A percentile compares a stretch with the other conserved stretches of the same genome.
Conservation (phyloP, 2,329 filamentous ascomycete genomes). For the Phialophora verrucosa region DNA sequence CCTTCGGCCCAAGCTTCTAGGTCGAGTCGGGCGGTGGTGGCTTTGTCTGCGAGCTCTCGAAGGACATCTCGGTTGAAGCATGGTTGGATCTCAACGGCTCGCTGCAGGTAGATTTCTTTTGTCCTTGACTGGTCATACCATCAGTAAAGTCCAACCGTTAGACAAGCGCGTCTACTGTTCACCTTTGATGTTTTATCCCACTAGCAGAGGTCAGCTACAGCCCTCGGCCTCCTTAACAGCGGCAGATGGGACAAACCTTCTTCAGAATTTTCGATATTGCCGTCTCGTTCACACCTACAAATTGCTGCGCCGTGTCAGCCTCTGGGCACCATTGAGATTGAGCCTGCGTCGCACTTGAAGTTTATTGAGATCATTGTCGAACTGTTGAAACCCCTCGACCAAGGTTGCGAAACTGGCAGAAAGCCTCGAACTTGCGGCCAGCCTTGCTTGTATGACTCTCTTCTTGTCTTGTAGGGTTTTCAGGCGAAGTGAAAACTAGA, state of each 20-base stretch:
- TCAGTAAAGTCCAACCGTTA: slow-evolving; percentile 42
- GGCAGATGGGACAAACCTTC: slow-evolving; percentile 64
- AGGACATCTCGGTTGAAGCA: slow-evolving; percentile 98
- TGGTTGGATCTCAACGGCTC: slow-evolving; percentile 95
- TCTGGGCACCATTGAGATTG: neutral
- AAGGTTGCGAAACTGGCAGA: slow-evolving; percentile 94
- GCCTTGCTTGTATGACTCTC: slow-evolving; percentile 80
- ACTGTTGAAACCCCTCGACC: slow-evolving; percentile 96
- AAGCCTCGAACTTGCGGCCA: slow-evolving; percentile 76
- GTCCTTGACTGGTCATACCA: slow-evolving; percentile 72
- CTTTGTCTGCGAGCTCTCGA: slow-evolving; percentile 93
- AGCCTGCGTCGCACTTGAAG: slow-evolving; percentile 63
- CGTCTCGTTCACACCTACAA: slow-evolving; percentile 96
- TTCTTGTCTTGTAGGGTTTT: slow-evolving; percentile 96
- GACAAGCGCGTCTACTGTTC: slow-evolving; percentile 38
- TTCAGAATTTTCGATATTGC: slow-evolving; percentile 98
- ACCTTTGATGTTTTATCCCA: slow-evolving; percentile 99
- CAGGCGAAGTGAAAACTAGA: slow-evolving; percentile 86
- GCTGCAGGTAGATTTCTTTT: slow-evolving; percentile 94
- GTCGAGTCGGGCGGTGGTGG: slow-evolving; percentile 93
- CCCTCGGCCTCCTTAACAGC: slow-evolving; percentile 29
- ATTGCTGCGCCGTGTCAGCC: slow-evolving; percentile 66
- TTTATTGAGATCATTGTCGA: slow-evolving; percentile 95
- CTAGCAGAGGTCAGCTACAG: slow-evolving; percentile 49
- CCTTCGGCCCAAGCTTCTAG: slow-evolving; percentile 97